phyloP scores from a whole-genome alignment of 768 basidiomycete genomes.

The Russula abietina region DNA sequence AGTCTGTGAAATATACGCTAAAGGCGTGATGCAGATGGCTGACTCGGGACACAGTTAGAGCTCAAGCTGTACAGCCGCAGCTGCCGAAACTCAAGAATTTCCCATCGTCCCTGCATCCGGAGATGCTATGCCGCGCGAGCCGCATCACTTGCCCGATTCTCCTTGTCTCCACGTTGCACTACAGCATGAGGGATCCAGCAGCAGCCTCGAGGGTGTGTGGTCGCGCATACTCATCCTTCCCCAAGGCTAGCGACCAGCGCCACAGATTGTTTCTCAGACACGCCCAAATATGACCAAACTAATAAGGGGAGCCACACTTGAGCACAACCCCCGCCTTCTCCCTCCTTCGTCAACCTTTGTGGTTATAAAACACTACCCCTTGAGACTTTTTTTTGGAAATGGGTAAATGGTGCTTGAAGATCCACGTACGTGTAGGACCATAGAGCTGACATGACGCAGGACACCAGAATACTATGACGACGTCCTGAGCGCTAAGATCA shows the following conservation, averaged over 20 bases:
- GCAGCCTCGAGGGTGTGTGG: neutral
- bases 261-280: neutral
- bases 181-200: neutral
- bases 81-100: neutral
- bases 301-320: neutral
- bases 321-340: neutral
- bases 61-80: neutral
- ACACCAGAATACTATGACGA: conserved; percentile 67
- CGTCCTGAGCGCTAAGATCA: conserved; percentile 68
- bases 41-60: neutral
- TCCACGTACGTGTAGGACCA: conserved; percentile 19
- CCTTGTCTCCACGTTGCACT: neutral
- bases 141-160: neutral
- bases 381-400: conserved; percentile 33
- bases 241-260: neutral
- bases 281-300: conserved; percentile 12
- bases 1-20: neutral
- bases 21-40: neutral
- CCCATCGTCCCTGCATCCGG: neutral
- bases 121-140: neutral
- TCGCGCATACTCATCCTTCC: neutral
- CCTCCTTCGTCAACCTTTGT: neutral
- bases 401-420: conserved; percentile 60
- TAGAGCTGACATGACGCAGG: conserved; percentile 37
- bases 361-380: neutral